phyloP scores from a whole-genome alignment of 2,329 filamentous ascomycete species.

The Sarocladium strictum region DNA sequence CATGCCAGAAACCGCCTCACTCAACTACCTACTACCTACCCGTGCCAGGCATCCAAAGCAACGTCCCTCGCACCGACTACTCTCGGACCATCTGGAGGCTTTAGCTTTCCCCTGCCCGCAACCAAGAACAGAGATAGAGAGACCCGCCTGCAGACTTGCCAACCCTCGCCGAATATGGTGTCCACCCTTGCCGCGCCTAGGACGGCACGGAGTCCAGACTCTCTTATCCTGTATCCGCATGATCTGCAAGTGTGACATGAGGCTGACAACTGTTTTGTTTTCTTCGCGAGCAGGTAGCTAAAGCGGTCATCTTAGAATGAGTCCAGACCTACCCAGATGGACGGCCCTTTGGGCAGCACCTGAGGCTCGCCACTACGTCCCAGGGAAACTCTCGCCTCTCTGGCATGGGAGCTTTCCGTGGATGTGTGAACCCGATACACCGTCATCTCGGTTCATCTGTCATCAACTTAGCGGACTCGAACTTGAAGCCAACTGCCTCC shows the following conservation, averaged over 20 bases:
- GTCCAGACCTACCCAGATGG: not conserved
- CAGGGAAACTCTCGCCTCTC: no score
- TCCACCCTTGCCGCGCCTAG: not conserved
- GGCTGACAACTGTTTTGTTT: not conserved
- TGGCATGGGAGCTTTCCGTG: no score
- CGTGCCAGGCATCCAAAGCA: not conserved
- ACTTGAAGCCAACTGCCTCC: not conserved
- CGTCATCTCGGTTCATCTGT: not conserved
- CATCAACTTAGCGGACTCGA: not conserved
- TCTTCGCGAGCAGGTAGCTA: not conserved
- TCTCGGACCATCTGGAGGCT: not conserved
- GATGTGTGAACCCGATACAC: not conserved
- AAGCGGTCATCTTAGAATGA: not conserved
- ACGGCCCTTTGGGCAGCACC: not conserved
- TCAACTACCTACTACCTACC: no score
- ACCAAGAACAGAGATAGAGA: not conserved
- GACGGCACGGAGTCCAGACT: conserved; percentile 6
- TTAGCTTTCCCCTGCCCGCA: not conserved
- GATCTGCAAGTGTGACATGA: conserved; percentile 7
- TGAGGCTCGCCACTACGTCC: not conserved
- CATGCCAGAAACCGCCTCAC: not conserved
- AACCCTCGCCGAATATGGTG: not conserved
- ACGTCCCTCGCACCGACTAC: not conserved
- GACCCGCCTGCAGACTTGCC: not conserved
- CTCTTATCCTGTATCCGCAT: not conserved